These are phyloP conservation scores for Fusarium sp. DNA, from an alignment of 2,329 filamentous ascomycete species.

Conservation along the genomic window DNA sequence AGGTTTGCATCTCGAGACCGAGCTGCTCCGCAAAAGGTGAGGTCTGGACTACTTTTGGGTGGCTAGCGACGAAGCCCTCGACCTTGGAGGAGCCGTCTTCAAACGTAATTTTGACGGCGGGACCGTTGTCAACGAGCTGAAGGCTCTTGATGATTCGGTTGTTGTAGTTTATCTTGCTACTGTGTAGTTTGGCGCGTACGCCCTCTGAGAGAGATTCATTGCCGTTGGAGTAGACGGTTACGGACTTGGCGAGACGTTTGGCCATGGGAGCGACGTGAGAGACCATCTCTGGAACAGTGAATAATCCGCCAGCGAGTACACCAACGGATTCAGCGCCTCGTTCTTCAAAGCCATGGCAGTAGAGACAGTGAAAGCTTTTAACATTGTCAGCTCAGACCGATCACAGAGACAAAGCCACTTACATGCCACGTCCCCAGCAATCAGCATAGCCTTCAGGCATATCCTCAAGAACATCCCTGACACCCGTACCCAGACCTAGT, in stretches of 20 bases:
- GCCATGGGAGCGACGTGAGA: constrained; percentile 58
- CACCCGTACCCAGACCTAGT: constrained; percentile 66
- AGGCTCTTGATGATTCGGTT: constrained; percentile 46
- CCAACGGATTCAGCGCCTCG: constrained; percentile 58
- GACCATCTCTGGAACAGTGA: constrained; percentile 47
- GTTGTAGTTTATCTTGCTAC: constrained; percentile 53
- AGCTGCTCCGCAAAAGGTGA: constrained; percentile 57
- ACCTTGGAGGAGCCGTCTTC: constrained; percentile 51
- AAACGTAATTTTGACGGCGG: constrained; percentile 52
- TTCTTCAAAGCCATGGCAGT: constrained; percentile 71
- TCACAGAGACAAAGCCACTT: constrained; percentile 33
- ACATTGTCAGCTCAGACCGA: constrained; percentile 1
- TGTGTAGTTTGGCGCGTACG: constrained; percentile 45
- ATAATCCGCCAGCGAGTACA: constrained; percentile 56
- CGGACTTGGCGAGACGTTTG: constrained; percentile 53
- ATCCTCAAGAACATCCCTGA: constrained; percentile 60
- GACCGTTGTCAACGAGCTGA: constrained; percentile 42
- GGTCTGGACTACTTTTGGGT: constrained; percentile 52
- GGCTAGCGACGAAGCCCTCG: constrained; percentile 56
- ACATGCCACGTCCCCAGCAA: constrained; percentile 66
- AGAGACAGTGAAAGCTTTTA: constrained; percentile 67
- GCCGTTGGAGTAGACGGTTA: constrained; percentile 66
- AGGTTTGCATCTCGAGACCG: constrained; percentile 54
- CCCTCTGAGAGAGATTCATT: constrained; percentile 47
- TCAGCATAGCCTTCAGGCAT: constrained; percentile 65